Evolutionary conservation across 805 yeast species (phyloP).

Genomic region (Brettanomyces custersianus): DNA sequence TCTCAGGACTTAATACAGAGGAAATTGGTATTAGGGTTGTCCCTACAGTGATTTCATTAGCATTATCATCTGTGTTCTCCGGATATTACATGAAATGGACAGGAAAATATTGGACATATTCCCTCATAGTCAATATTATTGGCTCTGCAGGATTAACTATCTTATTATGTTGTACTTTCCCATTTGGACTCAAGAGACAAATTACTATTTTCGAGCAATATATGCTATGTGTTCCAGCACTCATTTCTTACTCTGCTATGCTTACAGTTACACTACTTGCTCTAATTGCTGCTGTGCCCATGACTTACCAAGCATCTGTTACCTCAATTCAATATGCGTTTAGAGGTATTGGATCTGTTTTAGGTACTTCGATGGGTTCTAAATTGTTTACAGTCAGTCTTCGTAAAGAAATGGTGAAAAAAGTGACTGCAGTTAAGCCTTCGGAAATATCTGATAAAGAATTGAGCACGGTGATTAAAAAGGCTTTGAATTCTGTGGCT

Average conservation of each 20-base stretch:
- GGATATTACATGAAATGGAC: slow-evolving; percentile 58
- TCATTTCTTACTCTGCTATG: slow-evolving; percentile 47
- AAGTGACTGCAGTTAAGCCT: slow-evolving; percentile 26
- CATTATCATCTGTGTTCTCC: slow-evolving; percentile 52
- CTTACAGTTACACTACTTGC: slow-evolving; percentile 60
- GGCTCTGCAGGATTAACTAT: slow-evolving; percentile 34
- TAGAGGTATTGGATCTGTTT: slow-evolving; percentile 57
- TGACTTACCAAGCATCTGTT: slow-evolving; percentile 55
- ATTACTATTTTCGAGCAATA: slow-evolving; percentile 31
- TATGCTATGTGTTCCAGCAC: slow-evolving; percentile 37
- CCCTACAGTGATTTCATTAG: slow-evolving; percentile 52
- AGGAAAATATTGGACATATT: slow-evolving; percentile 47
- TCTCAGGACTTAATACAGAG: slow-evolving; percentile 41
- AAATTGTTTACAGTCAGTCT: slow-evolving; percentile 49
- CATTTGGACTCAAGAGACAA: slow-evolving; percentile 40
- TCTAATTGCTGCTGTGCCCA: slow-evolving; percentile 64
- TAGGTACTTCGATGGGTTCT: slow-evolving; percentile 57
- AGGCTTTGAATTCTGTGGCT: slow-evolving; percentile 48
- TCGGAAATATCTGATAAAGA: slow-evolving; percentile 27
- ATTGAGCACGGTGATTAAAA: slow-evolving; percentile 35
- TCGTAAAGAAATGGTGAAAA: slow-evolving; percentile 16
- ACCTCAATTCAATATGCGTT: slow-evolving; percentile 61
- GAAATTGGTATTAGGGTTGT: slow-evolving; percentile 51
- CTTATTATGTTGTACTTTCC: slow-evolving; percentile 15
- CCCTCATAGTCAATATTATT: slow-evolving; percentile 32